A percentile compares a stretch with the other conserved stretches of the same genome.
These are phyloP conservation scores for Apiotrichum veenhuisii DNA, from an alignment of 1,284 basidiomycete species.

Conservation along the genomic window DNA sequence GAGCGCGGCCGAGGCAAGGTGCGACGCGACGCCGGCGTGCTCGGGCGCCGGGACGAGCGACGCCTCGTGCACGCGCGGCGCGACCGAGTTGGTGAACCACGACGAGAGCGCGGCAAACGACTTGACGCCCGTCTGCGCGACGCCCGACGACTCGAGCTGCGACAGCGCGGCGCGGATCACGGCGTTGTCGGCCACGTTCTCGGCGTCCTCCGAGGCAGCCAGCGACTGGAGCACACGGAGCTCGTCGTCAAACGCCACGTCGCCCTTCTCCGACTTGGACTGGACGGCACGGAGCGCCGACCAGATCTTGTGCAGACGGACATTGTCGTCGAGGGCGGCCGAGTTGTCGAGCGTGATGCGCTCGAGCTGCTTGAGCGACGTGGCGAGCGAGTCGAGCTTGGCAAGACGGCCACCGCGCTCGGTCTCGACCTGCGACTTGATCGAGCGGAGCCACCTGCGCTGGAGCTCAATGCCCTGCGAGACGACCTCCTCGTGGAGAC, in stretches of 20 bases:
- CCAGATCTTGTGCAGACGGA: slow-evolving; percentile 65
- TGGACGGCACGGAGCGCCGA: slow-evolving; percentile 52
- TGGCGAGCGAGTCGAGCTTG: slow-evolving; percentile 88
- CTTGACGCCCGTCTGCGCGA: slow-evolving; percentile 81
- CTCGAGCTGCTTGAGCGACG: slow-evolving; percentile 85
- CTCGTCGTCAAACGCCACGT: slow-evolving; percentile 78
- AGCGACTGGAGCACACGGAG: slow-evolving; percentile 71
- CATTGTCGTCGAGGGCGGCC: slow-evolving; percentile 80
- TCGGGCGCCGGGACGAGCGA: slow-evolving; percentile 72
- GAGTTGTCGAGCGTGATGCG: slow-evolving; percentile 88
- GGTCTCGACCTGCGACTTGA: slow-evolving; percentile 92
- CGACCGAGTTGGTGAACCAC: slow-evolving; percentile 84
- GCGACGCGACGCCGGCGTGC: slow-evolving; percentile 80
- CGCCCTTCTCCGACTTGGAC: slow-evolving; percentile 56
- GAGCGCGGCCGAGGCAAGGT: slow-evolving; percentile 74
- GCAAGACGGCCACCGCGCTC: slow-evolving; percentile 93
- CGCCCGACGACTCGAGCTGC: slow-evolving; percentile 67
- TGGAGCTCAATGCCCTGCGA: slow-evolving; percentile 97
- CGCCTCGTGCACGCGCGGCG: slow-evolving; percentile 78
- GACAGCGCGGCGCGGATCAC: slow-evolving; percentile 67
- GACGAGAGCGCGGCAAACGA: slow-evolving; percentile 80
- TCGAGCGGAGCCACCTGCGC: slow-evolving; percentile 90
- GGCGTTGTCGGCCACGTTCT: slow-evolving; percentile 24
- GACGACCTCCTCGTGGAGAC: slow-evolving; percentile 89
- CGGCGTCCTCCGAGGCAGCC: slow-evolving; percentile 58